Evolutionary conservation across 371 early-diverging fungal genomes (phyloP).

Genomic region (Rhizopus sp.): DNA sequence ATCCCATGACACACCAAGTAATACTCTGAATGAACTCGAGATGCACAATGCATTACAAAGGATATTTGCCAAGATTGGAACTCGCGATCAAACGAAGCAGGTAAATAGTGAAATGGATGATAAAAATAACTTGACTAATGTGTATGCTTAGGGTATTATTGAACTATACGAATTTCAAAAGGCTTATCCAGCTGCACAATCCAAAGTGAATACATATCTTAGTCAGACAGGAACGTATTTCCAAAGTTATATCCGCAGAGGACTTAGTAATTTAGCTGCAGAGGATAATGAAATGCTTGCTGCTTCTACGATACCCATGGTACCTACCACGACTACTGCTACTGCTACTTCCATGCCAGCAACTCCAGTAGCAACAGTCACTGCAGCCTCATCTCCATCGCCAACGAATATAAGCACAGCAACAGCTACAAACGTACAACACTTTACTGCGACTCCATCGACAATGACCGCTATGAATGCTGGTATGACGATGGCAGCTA

Average conservation of each 20-base stretch:
- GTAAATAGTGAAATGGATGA: conserved; percentile 21
- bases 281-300: conserved; percentile 52
- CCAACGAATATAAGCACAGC: neutral
- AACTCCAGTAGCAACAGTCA: conserved; percentile 2
- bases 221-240: conserved; percentile 71
- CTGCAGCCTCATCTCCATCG: neutral
- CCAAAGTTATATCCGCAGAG: conserved; percentile 78
- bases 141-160: conserved; percentile 58
- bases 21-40: conserved; percentile 44
- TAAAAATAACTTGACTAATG: neutral
- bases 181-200: conserved; percentile 64
- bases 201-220: conserved; percentile 62
- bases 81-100: conserved; percentile 76
- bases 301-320: conserved; percentile 9
- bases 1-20: conserved; percentile 7
- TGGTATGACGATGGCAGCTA: too few relatives aligned
- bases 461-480: neutral
- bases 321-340: conserved; percentile 1
- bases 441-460: neutral
- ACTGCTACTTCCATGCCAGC: neutral
- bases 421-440: conserved; percentile 4
- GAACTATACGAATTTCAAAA: conserved; percentile 81
- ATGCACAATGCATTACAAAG: conserved; percentile 59
- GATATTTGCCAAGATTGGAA: conserved; percentile 76
- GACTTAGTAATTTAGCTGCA: conserved; percentile 61